A percentile compares a stretch with the other conserved stretches of the same genome.
phyloP scores from a whole-genome alignment of 148 eudicot species.

The Polygonum aviculare region DNA sequence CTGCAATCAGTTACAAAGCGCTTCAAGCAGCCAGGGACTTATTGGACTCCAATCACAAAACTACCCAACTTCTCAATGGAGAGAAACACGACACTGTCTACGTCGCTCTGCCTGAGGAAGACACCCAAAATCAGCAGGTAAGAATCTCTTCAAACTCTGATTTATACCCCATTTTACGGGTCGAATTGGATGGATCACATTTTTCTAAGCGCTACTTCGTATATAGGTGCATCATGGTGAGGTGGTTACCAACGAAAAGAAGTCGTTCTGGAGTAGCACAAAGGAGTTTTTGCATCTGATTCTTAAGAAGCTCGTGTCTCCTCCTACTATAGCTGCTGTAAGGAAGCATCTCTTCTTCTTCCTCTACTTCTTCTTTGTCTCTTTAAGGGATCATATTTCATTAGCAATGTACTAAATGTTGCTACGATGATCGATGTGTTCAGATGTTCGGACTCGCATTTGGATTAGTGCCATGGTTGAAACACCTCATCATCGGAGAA shows the following conservation, averaged over 20 bases:
- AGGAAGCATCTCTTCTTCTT: conserved; percentile 33
- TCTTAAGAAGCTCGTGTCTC: conserved; percentile 54
- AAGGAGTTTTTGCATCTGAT: conserved; percentile 32
- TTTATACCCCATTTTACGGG: no score
- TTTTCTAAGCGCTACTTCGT: no score
- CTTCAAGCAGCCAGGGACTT: conserved; percentile 35
- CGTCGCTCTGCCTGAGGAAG: conserved; percentile 7
- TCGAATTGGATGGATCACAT: no score
- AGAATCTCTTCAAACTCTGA: no score
- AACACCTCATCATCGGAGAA: conserved; percentile 57
- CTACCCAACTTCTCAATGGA: conserved; percentile 41
- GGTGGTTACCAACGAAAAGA: not conserved
- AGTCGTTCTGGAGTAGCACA: conserved; percentile 23
- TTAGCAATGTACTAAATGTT: no score
- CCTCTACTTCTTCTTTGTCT: no score
- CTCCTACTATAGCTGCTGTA: conserved; percentile 85
- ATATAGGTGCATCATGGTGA: no score
- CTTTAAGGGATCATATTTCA: no score
- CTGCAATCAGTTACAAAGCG: conserved; percentile 32
- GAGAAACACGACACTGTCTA: conserved; percentile 18
- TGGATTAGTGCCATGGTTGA: conserved; percentile 59
- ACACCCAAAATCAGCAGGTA: conserved; percentile 1
- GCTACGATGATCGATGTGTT: not conserved
- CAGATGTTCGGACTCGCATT: conserved; percentile 60
- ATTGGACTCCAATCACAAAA: conserved; percentile 37